These are phyloP conservation scores for Suillus sp. DNA, from an alignment of 768 basidiomycete genomes.

Conservation along the genomic window DNA sequence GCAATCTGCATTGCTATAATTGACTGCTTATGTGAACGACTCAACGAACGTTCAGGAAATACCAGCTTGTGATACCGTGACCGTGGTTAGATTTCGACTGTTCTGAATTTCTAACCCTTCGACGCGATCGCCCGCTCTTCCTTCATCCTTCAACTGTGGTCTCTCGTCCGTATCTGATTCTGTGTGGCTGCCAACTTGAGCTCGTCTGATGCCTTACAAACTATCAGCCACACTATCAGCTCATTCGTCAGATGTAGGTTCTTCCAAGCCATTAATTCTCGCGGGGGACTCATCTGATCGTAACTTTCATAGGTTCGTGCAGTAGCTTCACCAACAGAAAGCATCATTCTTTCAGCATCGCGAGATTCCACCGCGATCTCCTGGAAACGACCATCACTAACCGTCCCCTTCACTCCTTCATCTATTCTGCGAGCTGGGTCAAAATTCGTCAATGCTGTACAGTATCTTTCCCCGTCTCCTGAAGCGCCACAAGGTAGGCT, in stretches of 20 bases:
- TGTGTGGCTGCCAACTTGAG: constrained; percentile 12
- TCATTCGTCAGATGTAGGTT: constrained; percentile 76
- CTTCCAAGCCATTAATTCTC: constrained; percentile 14
- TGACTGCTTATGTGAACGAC: not conserved
- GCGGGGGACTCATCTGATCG: constrained; percentile 22
- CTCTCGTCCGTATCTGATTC: not conserved
- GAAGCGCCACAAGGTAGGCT: constrained; percentile 69
- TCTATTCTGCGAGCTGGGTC: constrained; percentile 63
- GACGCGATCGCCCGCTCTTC: not conserved
- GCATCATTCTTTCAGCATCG: constrained; percentile 85
- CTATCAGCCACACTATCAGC: constrained; percentile 71
- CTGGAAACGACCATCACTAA: constrained; percentile 63
- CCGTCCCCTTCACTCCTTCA: constrained; percentile 54
- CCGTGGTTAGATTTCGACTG: constrained; percentile 10
- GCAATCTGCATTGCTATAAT: not conserved
- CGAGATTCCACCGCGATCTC: constrained; percentile 89
- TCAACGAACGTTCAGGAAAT: constrained; percentile 10
- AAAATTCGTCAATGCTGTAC: constrained; percentile 80
- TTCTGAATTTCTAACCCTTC: constrained; percentile 6
- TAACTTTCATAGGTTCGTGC: constrained; percentile 69
- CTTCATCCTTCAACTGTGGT: not conserved
- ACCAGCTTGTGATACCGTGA: not conserved
- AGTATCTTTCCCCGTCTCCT: constrained; percentile 70
- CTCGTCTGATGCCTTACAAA: constrained; percentile 63
- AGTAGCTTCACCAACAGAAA: constrained; percentile 71